Percentiles rank a stretch among this genome's conserved stretches.
Evolutionary conservation across 73 alveolate species (phyloP).

Genomic region (Stentor roeselii): DNA sequence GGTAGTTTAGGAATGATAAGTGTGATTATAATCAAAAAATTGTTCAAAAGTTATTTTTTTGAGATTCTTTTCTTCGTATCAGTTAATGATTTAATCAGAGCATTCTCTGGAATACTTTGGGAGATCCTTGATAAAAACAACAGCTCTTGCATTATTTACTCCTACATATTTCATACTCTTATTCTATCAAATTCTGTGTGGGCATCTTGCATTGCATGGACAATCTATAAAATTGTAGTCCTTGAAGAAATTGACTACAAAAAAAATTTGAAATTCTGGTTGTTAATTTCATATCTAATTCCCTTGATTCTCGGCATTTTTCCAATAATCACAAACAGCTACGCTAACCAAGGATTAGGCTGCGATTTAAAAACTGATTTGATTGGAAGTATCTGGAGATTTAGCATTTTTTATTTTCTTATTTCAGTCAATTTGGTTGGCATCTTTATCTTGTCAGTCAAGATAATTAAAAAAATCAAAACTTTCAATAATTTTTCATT

Average conservation of each 20-base stretch:
- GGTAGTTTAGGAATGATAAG: too few relatives aligned
- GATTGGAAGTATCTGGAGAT: neutral
- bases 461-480: too few relatives aligned
- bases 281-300: neutral
- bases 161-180: neutral
- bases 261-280: too few relatives aligned
- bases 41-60: too few relatives aligned
- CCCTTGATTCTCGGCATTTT: neutral
- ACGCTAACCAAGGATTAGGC: neutral
- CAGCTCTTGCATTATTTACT: neutral
- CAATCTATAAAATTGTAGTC: neutral
- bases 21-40: neutral
- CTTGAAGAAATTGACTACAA: too few relatives aligned
- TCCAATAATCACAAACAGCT: neutral
- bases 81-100: neutral
- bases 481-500: neutral
- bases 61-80: neutral
- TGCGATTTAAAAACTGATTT: neutral
- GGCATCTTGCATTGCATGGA: neutral
- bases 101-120: neutral
- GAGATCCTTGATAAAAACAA: too few relatives aligned
- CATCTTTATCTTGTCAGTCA: too few relatives aligned
- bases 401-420: neutral
- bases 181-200: neutral
- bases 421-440: neutral